These are phyloP conservation scores for Dryas alaskensis DNA, from an alignment of 306 rosid species.

Conservation along the genomic window DNA sequence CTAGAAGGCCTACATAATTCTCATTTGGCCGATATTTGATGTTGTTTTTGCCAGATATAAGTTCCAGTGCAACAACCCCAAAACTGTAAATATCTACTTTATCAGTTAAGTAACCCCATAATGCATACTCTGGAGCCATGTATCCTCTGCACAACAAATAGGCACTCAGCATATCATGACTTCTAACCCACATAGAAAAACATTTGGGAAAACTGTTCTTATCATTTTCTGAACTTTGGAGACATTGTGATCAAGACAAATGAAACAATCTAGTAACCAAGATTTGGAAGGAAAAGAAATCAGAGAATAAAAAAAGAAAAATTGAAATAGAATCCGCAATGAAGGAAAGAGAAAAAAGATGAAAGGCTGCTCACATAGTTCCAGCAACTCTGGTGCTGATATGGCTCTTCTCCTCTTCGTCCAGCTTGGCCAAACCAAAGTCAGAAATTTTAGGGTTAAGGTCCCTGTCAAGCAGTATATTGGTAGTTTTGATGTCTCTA, in stretches of 20 bases:
- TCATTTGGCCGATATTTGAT: conserved; percentile 40
- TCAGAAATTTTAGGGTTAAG: too few relatives aligned
- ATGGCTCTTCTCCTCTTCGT: too few relatives aligned
- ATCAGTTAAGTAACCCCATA: conserved; percentile 51
- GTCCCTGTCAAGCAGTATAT: too few relatives aligned
- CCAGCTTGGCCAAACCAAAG: too few relatives aligned
- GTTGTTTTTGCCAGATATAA: conserved; percentile 46
- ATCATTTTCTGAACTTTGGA: background rate
- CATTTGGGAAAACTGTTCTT: too few relatives aligned
- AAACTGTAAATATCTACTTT: conserved; percentile 68
- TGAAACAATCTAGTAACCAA: background rate
- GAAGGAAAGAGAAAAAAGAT: background rate
- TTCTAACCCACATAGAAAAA: too few relatives aligned
- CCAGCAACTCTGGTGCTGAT: background rate
- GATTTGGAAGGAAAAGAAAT: background rate
- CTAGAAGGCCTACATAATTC: conserved; percentile 55
- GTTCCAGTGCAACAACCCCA: conserved; percentile 57
- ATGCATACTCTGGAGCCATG: conserved; percentile 74
- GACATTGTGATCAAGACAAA: background rate
- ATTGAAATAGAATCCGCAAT: background rate
- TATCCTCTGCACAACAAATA: conserved; percentile 50
- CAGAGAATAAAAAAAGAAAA: background rate
- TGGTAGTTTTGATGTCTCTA: conserved; percentile 29
- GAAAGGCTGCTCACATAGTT: conserved; percentile 8
- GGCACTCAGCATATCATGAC: too few relatives aligned